Base-by-base conservation (phyloP, 2,329 filamentous ascomycete genomes). In the Cryphonectria radicalis region DNA sequence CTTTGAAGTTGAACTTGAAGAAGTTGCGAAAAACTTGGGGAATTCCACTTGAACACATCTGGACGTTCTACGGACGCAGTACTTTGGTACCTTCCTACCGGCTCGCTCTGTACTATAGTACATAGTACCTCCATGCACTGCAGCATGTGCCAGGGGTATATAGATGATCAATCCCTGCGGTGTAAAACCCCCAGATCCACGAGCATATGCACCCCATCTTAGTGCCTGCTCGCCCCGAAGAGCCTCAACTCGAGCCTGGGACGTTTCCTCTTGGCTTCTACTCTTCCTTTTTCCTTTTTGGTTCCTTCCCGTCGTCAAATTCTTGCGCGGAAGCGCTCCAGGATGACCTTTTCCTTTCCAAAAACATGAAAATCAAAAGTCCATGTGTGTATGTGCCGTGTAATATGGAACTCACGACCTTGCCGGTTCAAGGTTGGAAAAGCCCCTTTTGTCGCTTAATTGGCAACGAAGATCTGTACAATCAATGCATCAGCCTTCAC, bases 171-270 rank as follows among this genome's bases (percentile, higher is more conserved):
- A 59, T 13, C 53, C 53, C 37, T 67, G 32, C 11, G 32, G 6
- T 19, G 19, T 19, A n/a, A 50, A n/a, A 11, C 17, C 35, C 28
- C 28, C 53, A 35, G 37, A 19, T 53, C 53, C 53, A 35, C 19
- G 43, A 63, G 63, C 43, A 53, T 8, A 67, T 67, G 66, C 50
- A 65, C n/a, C n/a, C 28, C 63, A 53, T 35, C 28, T 62, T 42
- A 46, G 50, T 46, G 43, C 46, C 50, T 57, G 62, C n/a, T 42
- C 25, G 19, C 19, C 22, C 46, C 40, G 66, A 59, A 63, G 66
- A 63, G 66, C 66, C 66, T 62, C 57, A 68, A 43, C 42, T 35
- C 35, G 32, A 62, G 59, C 22, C n/a, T 35, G n/a, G n/a, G 25
- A 57, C 53, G n/a, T 57, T 57, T 28, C 4, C 53, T 57, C 8